Evolutionary conservation across 2,329 filamentous ascomycete species (phyloP).

Genomic region (Albophoma yamanashiensis): DNA sequence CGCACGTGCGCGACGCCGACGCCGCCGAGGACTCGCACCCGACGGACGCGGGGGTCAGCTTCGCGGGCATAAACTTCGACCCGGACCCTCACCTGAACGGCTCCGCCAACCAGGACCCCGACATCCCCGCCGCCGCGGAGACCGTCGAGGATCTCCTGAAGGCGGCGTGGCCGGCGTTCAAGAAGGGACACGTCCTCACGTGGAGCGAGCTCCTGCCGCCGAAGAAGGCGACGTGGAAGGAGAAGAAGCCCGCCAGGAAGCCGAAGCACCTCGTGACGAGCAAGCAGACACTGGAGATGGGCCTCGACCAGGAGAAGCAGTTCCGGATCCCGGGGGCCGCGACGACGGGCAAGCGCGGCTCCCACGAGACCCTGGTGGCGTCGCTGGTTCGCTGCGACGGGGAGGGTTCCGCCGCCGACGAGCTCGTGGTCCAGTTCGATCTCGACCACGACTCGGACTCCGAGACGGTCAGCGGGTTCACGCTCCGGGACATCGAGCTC

Average conservation of each 20-base stretch:
- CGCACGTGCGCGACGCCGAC: conserved; percentile 30
- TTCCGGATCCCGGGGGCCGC: conserved; percentile 66
- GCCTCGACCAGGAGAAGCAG: conserved; percentile 72
- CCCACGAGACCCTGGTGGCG: conserved; percentile 39
- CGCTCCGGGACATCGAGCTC: conserved; percentile 70
- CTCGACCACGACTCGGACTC: conserved; percentile 42
- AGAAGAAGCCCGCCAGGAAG: conserved; percentile 67
- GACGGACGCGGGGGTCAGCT: conserved; percentile 20
- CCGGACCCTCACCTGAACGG: conserved; percentile 31
- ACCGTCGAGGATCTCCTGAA: conserved; percentile 67
- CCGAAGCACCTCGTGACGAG: conserved; percentile 76
- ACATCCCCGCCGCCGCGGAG: conserved; percentile 59
- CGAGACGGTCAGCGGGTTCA: conserved; percentile 64
- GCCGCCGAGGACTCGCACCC: conserved; percentile 21
- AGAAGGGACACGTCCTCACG: conserved; percentile 60
- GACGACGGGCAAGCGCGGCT: conserved; percentile 42
- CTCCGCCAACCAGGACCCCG: conserved; percentile 45
- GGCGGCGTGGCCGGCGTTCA: conserved; percentile 72
- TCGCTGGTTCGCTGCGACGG: conserved; percentile 35
- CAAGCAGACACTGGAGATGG: conserved; percentile 80
- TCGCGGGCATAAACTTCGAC: conserved; percentile 35
- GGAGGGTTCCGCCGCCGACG: conserved; percentile 23
- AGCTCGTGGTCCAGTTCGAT: conserved; percentile 29
- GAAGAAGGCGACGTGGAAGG: conserved; percentile 66
- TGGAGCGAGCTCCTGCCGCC: conserved; percentile 78